Base-by-base conservation (phyloP, 208 protist genomes). In the Wallacemonas sp. region DNA sequence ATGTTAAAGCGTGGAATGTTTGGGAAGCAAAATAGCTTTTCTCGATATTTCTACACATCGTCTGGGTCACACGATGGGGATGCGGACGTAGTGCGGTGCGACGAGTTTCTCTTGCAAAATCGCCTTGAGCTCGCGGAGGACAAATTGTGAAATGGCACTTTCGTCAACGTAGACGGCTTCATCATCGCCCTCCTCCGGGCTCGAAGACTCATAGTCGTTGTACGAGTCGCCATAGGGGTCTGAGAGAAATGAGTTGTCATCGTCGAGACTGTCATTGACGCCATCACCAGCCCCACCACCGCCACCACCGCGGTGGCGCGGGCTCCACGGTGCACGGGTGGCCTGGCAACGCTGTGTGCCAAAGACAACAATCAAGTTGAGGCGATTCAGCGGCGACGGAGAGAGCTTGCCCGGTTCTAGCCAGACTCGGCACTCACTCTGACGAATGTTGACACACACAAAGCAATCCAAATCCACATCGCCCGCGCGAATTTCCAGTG, bases 391-490 rank as follows among this genome's bases (percentile, higher is more conserved):
- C 12, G 84, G 74, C 21, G 78, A 90, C n/a, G 69, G 56, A 26
- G 77, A 84, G 14, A 92, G 66, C 59, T 82, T 82, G 9, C 84
- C 86, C 1, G 79, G 82, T 54, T 91, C 80, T 30, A 95, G 68
- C 82, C 86, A 93, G 34, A 91, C 15, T 6, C 72, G 76, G 60
- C 84, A 89, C 51, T 42, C 62, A 62, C 76, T 84, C 46, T 73
- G 31, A 39, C 73, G 69, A 11, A 93, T 26, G 59, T 95, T 95
- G 19, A 92, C 41, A 51, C 79, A 90, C 6, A 95, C 51, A 63
- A 82, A 84, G 68, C 83, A 91, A 62, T 93, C 86, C 21, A 95
- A 74, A 62, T 93, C 84, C 39, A 93, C 68, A 45, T 89, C 82
- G 0, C 77, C 69, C 17, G 93, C 44, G 56, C 76, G 70, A 14